Conservation (phyloP, 768 basidiomycete species). For the Tylopilus sp. region DNA sequence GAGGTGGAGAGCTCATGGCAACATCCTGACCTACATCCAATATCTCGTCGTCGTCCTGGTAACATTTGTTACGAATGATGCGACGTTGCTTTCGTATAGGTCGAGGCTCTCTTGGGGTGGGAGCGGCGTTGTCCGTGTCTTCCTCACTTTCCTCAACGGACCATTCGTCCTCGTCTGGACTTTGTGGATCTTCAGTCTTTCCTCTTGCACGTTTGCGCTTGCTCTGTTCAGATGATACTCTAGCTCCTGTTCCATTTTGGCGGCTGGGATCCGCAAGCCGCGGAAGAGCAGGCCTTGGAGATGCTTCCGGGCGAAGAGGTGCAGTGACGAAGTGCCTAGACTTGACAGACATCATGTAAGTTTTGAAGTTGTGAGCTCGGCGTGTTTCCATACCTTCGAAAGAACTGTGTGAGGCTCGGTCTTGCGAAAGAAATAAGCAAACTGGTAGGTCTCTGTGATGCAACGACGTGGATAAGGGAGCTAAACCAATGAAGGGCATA, state of each 20-base stretch:
- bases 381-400: conserved; percentile 57
- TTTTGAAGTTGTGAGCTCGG: background rate
- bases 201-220: conserved; percentile 36
- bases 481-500: background rate
- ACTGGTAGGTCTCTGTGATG: conserved; percentile 75
- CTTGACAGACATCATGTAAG: conserved; percentile 21
- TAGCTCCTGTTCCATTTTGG: conserved; percentile 22
- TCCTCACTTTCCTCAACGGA: conserved; percentile 19
- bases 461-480: conserved; percentile 4
- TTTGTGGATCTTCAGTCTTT: conserved; percentile 29
- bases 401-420: conserved; percentile 79
- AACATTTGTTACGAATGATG: conserved; percentile 22
- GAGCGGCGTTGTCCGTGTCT: conserved; percentile 10
- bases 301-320: conserved; percentile 19
- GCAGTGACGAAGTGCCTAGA: conserved; percentile 41
- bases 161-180: conserved; percentile 26
- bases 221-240: conserved; percentile 4
- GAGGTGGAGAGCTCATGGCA: conserved; percentile 12
- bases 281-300: conserved; percentile 14
- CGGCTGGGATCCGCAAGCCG: background rate
- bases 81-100: conserved; percentile 34
- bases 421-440: conserved; percentile 85
- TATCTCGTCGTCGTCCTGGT: conserved; percentile 14
- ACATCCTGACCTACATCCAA: conserved; percentile 11
- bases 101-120: conserved; percentile 15